Conservation (phyloP, 495 filamentous ascomycete species). For the Tetracladium setigerum region DNA sequence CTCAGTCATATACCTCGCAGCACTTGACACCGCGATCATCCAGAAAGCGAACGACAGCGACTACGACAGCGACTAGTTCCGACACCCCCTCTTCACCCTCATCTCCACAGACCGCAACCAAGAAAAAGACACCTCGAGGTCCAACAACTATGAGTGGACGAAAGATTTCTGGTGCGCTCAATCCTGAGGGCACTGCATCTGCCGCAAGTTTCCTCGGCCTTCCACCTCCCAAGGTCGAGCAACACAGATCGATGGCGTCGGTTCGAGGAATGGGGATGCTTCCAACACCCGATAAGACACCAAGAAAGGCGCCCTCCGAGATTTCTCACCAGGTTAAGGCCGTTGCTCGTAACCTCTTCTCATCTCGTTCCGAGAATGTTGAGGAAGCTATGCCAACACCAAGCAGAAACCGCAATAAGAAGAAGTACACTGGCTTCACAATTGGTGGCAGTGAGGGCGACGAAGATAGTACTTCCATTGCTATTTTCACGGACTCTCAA, state of each 20-base stretch:
- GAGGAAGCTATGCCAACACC: conserved; percentile 53
- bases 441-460: conserved; percentile 64
- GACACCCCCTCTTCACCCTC: conserved; percentile 12
- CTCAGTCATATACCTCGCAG: conserved; percentile 22
- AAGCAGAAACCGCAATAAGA: conserved; percentile 37
- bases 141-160: conserved; percentile 25
- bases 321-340: conserved; percentile 46
- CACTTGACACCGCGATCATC: conserved; percentile 36
- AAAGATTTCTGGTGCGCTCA: conserved; percentile 32
- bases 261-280: conserved; percentile 45
- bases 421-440: conserved; percentile 50
- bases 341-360: conserved; percentile 71
- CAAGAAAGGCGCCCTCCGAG: conserved; percentile 57
- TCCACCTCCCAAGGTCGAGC: conserved; percentile 17
- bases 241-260: conserved; percentile 10
- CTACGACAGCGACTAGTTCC: conserved; percentile 12
- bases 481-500: conserved; percentile 85
- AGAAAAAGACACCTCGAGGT: conserved; percentile 34
- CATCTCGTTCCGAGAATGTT: conserved; percentile 31
- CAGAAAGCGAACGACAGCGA: conserved; percentile 23
- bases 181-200: conserved; percentile 24
- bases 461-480: conserved; percentile 48
- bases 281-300: conserved; percentile 88
- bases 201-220: conserved; percentile 31
- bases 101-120: conserved; percentile 39